Base-by-base conservation (phyloP, 139 green algal genomes). In the Chlamydomonas sp. region DNA sequence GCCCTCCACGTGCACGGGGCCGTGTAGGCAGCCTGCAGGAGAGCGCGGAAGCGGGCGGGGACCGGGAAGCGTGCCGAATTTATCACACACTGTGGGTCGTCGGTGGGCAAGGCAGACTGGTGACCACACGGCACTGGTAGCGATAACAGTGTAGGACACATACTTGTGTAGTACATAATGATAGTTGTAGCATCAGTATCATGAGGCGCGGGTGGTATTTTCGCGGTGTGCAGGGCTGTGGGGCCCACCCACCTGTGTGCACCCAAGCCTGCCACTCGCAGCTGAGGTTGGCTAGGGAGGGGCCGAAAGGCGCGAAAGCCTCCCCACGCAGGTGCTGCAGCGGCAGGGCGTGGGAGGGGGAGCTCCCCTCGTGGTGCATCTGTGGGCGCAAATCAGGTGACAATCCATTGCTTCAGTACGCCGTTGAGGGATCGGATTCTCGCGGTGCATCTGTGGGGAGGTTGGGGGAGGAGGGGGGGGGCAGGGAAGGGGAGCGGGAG, bases 21-120 rank as follows among this genome's bases (percentile, higher is more conserved):
- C 82, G 82, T 86, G 82, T n/a, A 86, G 82, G 71, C 82, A 86
- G n/a, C 82, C 82, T 86, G 80, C 14, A 9, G 59, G 20, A 7
- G 17, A 10, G 58, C 12, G 75, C n/a, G 75, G 58, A 12, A 12
- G 9, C 0, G 57, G 12, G 75, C 5, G 57, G 8, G 75, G 58
- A 10, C 7, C 7, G 74, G 74, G 74, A 6, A 2, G 49, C 31
- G 31, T 49, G 31, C 31, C 31, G 31, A 49, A 49, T 49, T 49
- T 49, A 49, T 49, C 31, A 49, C 31, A 49, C 31, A 18, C 3
- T 2, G 74, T 5, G 57, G 2, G 49, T 49, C 57, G 17, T 62
- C 57, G 5, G 31, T 8, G 57, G 15, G 12, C 49, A 63, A 63
- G 49, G 57, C 10, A 6, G 31, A 49, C 31, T 49, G 31, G 31